Base-by-base conservation (phyloP, 176 grass and related monocot genomes). In the Oryza punctata region DNA sequence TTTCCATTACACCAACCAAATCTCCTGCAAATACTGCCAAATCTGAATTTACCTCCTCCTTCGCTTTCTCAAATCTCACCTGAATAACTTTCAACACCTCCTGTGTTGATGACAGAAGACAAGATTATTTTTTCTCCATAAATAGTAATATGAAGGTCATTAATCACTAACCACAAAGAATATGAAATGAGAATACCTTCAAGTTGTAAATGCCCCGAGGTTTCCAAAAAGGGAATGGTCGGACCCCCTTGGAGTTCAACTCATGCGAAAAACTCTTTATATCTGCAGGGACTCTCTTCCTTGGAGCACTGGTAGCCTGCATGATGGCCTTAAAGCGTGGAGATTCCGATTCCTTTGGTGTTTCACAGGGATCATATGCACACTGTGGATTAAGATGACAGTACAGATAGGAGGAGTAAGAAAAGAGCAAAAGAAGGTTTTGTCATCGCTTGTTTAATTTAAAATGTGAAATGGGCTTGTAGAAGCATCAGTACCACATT, bases 301-400 rank as follows among this genome's bases (percentile, higher is more conserved):
- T 94, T 8, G 96, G 96, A 72, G 91, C 96, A 89, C 96, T 99
- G 28, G 96, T 99, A 46, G 96, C 93, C 88, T 99, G 96, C 93
- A 99, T 99, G 85, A 96, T 99, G 75, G 91, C 96, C 84, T 99
- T 99, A 88, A 99, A 99, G 70, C 96, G 96, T 63, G 96, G 96
- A 78, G 96, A 99, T 78, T 99, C 96, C 0, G 96, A 99, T 85
- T 99, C 96, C 82, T 95, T 99, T 84, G 96, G 96, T 73, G 93
- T 99, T 87, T 96, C 96, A 78, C 88, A 96, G 40, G 96, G 77
- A 94, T 99, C 96, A 90, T 93, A 96, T 78, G 91, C 76, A 59
- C 67, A 77, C 96, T 99, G 91, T 79, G 35, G 41, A 85, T 85
- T 33, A 79, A 87, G 27, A 92, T 89, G 69, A 72, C 60, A 43